Conservation (phyloP, 306 rosid genomes). For the Fragaria vesca region DNA sequence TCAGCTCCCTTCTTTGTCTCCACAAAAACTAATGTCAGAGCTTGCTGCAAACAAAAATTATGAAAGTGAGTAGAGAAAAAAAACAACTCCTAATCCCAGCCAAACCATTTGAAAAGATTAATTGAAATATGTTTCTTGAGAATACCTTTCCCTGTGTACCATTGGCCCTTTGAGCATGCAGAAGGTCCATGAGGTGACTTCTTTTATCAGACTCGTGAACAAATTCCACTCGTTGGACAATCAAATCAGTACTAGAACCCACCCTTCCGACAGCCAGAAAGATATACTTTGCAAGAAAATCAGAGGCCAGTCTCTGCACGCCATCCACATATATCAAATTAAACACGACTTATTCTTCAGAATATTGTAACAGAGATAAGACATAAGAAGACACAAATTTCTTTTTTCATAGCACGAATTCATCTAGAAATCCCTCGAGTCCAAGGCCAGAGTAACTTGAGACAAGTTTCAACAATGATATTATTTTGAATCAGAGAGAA, state of each 20-base stretch:
- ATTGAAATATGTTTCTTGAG: neutral
- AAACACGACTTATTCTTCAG: neutral
- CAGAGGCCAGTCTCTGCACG: constrained; percentile 79
- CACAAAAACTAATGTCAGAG: constrained; percentile 91
- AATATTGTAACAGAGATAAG: neutral
- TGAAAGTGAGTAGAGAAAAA: neutral
- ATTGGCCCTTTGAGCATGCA: constrained; percentile 91
- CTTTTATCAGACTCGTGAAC: constrained; percentile 91
- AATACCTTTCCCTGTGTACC: constrained; percentile 73
- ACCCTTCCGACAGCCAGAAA: constrained; percentile 98
- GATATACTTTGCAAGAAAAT: constrained; percentile 80
- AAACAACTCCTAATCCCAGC: neutral
- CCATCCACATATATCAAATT: constrained; percentile 23
- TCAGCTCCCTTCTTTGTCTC: constrained; percentile 99
- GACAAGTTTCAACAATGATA: neutral
- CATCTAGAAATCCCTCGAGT: neutral
- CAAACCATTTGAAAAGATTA: constrained; percentile 6
- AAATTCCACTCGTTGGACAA: constrained; percentile 87
- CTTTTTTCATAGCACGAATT: neutral
- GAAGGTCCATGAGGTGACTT: constrained; percentile 96
- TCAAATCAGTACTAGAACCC: constrained; percentile 94
- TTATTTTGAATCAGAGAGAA: no score
- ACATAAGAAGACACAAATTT: neutral
- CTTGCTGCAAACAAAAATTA: constrained; percentile 50
- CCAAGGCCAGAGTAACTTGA: neutral